A percentile compares a stretch with the other conserved stretches of the same genome.
Conservation (phyloP, 139 green algal species). For the Chlamydomonas schloesseri region DNA sequence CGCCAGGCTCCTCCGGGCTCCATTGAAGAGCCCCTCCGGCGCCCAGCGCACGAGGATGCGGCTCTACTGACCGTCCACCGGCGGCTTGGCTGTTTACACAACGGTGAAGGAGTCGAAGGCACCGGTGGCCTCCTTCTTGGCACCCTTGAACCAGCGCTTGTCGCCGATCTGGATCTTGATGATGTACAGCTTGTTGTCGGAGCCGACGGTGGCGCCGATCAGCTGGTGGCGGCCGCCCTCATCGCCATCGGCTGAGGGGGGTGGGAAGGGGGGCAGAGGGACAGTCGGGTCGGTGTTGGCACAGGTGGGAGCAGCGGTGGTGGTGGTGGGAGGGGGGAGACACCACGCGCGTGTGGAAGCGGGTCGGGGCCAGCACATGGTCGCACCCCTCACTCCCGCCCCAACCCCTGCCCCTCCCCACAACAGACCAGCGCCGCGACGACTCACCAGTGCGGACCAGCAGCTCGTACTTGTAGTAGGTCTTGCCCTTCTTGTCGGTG, state of each 20-base stretch:
- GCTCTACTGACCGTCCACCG: too few relatives aligned
- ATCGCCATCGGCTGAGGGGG: slow-evolving; percentile 87
- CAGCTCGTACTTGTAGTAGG: slow-evolving; percentile 96
- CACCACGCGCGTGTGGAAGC: too few relatives aligned
- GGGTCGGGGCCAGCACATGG: too few relatives aligned
- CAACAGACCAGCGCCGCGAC: too few relatives aligned
- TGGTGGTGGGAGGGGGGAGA: not conserved
- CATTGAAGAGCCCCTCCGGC: too few relatives aligned
- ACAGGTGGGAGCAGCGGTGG: not conserved
- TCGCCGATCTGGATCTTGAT: slow-evolving; percentile 90
- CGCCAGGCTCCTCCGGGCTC: too few relatives aligned
- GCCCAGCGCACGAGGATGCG: too few relatives aligned
- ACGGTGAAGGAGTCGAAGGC: slow-evolving; percentile 87
- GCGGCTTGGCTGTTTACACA: slow-evolving; percentile 59
- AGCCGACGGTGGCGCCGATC: slow-evolving; percentile 87
- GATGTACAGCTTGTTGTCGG: slow-evolving; percentile 91
- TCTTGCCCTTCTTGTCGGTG: slow-evolving; percentile 96
- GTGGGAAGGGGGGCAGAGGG: not conserved
- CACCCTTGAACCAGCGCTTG: slow-evolving; percentile 98
- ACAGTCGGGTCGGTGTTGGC: too few relatives aligned
- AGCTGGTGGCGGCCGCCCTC: slow-evolving; percentile 98
- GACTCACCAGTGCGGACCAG: slow-evolving; percentile 76
- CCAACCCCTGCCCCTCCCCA: not conserved
- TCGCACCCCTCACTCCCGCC: too few relatives aligned
- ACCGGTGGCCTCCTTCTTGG: slow-evolving; percentile 76